Conservation (phyloP, 2,329 filamentous ascomycete genomes). For the Pyrenophora teres region DNA sequence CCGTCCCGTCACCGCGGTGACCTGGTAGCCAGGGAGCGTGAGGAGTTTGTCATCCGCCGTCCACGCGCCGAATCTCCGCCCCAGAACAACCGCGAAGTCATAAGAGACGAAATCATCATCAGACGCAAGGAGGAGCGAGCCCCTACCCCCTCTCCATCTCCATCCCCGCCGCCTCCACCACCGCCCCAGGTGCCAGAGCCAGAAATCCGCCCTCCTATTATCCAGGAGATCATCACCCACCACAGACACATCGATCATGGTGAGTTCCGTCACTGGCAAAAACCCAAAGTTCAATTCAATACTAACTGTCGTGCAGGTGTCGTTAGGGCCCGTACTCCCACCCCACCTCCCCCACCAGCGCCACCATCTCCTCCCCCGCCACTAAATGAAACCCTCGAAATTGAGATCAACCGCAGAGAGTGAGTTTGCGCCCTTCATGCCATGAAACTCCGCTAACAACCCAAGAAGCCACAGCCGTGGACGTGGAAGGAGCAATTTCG, state of each 20-base stretch:
- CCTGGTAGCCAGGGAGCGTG: slow-evolving; percentile 47
- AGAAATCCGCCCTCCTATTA: slow-evolving; percentile 77
- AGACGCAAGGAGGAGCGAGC: slow-evolving; percentile 51
- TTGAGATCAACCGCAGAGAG: slow-evolving; percentile 59
- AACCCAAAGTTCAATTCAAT: background rate
- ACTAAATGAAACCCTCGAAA: slow-evolving; percentile 59
- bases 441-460: slow-evolving; percentile 9
- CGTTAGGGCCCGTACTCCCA: slow-evolving; percentile 54
- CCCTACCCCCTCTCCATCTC: slow-evolving; percentile 60
- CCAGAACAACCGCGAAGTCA: slow-evolving; percentile 41
- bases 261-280: slow-evolving; percentile 50
- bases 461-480: slow-evolving; percentile 46
- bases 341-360: slow-evolving; percentile 53
- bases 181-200: slow-evolving; percentile 61
- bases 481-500: slow-evolving; percentile 53
- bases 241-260: slow-evolving; percentile 87
- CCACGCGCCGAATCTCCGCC: slow-evolving; percentile 44
- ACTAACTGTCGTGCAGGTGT: slow-evolving; percentile 43
- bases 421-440: slow-evolving; percentile 35
- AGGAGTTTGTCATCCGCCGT: slow-evolving; percentile 50
- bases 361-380: slow-evolving; percentile 53
- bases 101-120: slow-evolving; percentile 52
- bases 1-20: slow-evolving; percentile 43
- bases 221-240: slow-evolving; percentile 87
- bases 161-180: slow-evolving; percentile 51